Conservation (phyloP, 306 rosid species). For the Vicia faba region DNA sequence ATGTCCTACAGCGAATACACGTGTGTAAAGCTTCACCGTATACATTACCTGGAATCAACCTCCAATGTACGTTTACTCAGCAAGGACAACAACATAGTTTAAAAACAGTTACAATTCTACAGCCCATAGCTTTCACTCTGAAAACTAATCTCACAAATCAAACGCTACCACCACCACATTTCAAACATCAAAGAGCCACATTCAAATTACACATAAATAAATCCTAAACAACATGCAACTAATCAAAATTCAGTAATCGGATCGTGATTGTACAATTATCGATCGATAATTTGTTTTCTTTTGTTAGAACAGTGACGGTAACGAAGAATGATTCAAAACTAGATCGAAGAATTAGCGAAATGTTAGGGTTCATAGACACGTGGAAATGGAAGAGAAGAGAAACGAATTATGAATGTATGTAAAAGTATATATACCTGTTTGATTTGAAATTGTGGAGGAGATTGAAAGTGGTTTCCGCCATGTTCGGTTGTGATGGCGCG, state of each 20-base stretch:
- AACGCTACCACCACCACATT: slow-evolving; percentile 45
- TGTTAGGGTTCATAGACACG: slow-evolving; percentile 47
- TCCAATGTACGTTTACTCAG: slow-evolving; percentile 92
- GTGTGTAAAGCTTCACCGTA: not conserved
- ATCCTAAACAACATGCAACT: slow-evolving; percentile 16
- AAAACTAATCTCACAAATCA: slow-evolving; percentile 43
- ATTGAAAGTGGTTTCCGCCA: slow-evolving; percentile 55
- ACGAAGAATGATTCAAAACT: slow-evolving; percentile 45
- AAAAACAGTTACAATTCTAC: slow-evolving; percentile 53
- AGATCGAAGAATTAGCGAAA: slow-evolving; percentile 35
- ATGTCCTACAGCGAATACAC: not conserved
- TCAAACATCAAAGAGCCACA: slow-evolving; percentile 33
- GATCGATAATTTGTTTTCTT: not conserved
- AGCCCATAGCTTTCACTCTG: slow-evolving; percentile 64
- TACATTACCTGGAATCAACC: slow-evolving; percentile 85
- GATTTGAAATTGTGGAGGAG: slow-evolving; percentile 59
- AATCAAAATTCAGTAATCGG: slow-evolving; percentile 14
- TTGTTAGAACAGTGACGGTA: not conserved
- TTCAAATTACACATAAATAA: slow-evolving; percentile 20
- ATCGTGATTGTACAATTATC: not conserved
- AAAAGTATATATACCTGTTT: slow-evolving; percentile 47
- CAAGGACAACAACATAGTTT: slow-evolving; percentile 98
- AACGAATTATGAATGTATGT: not conserved
- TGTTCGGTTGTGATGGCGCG: slow-evolving; percentile 40
- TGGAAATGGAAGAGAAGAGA: slow-evolving; percentile 33